Conservation (phyloP, 1,284 basidiomycete species). For the Exobasidium rhododendri region DNA sequence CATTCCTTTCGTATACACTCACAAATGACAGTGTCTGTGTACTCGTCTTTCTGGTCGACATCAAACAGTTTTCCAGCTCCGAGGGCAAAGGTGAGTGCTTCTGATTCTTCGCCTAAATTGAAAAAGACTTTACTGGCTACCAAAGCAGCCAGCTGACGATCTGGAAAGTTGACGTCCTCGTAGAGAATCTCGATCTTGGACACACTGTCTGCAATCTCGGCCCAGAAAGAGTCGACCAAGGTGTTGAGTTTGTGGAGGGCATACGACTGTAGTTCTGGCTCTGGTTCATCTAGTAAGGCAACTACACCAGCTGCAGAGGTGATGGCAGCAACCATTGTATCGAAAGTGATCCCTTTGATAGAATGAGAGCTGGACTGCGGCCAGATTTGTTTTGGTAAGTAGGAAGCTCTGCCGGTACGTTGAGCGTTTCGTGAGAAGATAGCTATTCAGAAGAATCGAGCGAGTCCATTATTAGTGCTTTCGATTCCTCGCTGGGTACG, state of each 20-base stretch:
- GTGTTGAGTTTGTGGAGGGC: conserved; percentile 50
- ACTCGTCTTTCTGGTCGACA: conserved; percentile 50
- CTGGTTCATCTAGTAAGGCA: conserved; percentile 51
- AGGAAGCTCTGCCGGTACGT: too few relatives aligned
- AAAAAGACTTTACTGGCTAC: conserved; percentile 54
- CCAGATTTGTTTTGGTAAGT: too few relatives aligned
- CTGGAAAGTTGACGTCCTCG: conserved; percentile 46
- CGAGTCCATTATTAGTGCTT: too few relatives aligned
- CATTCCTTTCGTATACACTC: too few relatives aligned
- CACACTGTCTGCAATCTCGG: conserved; percentile 53
- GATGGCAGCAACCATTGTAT: conserved; percentile 6
- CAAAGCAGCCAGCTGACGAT: conserved; percentile 51
- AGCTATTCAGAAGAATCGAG: too few relatives aligned
- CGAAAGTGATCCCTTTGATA: too few relatives aligned
- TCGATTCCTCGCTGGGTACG: too few relatives aligned
- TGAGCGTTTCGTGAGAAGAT: too few relatives aligned
- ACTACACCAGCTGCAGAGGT: conserved; percentile 40
- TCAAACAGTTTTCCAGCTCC: conserved; percentile 50
- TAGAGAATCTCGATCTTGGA: conserved; percentile 52
- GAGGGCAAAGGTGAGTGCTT: conserved; percentile 53
- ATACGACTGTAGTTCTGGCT: conserved; percentile 51
- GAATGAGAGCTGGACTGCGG: too few relatives aligned
- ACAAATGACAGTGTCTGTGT: conserved; percentile 51
- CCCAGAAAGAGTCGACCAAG: conserved; percentile 52
- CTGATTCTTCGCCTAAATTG: conserved; percentile 52